Evolutionary conservation across 129 eudicot species (phyloP), one percentile per base, ranked within the genome.

Genomic region (Chrysanthemum makinoi): DNA sequence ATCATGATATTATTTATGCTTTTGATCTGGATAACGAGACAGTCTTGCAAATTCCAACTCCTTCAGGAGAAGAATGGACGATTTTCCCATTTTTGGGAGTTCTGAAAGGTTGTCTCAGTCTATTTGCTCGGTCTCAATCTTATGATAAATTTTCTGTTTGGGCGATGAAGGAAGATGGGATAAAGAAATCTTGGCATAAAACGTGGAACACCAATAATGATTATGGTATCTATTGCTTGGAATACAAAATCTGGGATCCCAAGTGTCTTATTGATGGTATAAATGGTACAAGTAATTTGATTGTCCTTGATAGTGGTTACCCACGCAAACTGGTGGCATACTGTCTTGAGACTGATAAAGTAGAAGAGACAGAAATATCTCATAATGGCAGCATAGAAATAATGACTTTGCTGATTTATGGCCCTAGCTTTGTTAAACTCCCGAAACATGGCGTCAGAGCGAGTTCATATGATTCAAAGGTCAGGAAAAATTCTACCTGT

Each of bases 161-260:
- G 96, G 76, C 67, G 67, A 85, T 83, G 84, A 83, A 83, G 70
- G 86, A 85, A 48, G 83, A 88, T 7, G 83, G 86, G 14, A 58
- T 72, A 6, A 73, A 79, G 51, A 26, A 22, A 2, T 85, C 85
- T 47, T 88, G 96, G 91, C 68, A 46, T 13, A 28, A 28, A 28
- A 28, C 56, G 1, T 51, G 56, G 56, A 13, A 51, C 7, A 13
- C 15, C 14, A 2, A 51, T 20, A 20, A 20, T 20, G 20, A 10
- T 51, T 13, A 51, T n/a, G 0, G 0, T 51, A 51, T 51, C 56
- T 5, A 13, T 14, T 13, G 17, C 2, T 13, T 13, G 17, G 56
- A 51, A 51, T 13, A 0, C 5, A 3, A 11, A 14, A 51, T 11
- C 15, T 13, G 56, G 56, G 15, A 11, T 51, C 56, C 56, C 5